Conservation (phyloP, 2,329 filamentous ascomycete species). For the Orbilia quercus region DNA sequence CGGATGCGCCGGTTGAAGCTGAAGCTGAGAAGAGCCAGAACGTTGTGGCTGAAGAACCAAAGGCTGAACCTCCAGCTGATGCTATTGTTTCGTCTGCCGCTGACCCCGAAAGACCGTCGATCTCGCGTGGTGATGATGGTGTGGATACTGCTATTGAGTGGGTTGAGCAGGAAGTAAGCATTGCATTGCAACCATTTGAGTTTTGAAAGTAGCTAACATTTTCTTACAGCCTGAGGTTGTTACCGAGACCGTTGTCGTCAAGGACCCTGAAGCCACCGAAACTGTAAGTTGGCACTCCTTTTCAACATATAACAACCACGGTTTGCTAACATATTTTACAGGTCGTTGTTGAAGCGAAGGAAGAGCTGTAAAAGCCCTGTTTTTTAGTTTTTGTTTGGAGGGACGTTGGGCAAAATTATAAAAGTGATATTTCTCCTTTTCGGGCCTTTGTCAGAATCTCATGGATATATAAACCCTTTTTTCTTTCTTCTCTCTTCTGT, state of each 20-base stretch:
- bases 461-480: slow-evolving; percentile 39
- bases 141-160: slow-evolving; percentile 25
- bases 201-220: slow-evolving; percentile 6
- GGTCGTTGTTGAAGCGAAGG: slow-evolving; percentile 16
- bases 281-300: slow-evolving; percentile 26
- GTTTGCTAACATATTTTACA: slow-evolving; percentile 16
- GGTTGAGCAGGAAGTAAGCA: slow-evolving; percentile 28
- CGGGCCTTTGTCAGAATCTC: slow-evolving; percentile 25
- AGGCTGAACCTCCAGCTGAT: slow-evolving; percentile 40
- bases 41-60: slow-evolving; percentile 27
- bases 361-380: background rate
- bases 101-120: slow-evolving; percentile 19
- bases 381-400: too few relatives aligned
- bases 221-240: slow-evolving; percentile 1
- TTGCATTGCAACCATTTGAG: background rate
- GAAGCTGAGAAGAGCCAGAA: slow-evolving; percentile 42
- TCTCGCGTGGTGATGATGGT: slow-evolving; percentile 16
- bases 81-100: slow-evolving; percentile 9
- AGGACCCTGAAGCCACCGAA: slow-evolving; percentile 21
- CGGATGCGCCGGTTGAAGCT: slow-evolving; percentile 20
- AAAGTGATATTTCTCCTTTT: slow-evolving; percentile 19
- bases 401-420: background rate
- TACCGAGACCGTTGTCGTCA: slow-evolving; percentile 31
- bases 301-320: background rate
- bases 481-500: background rate